Evolutionary conservation across 139 green algal species (phyloP), one percentile per base, ranked within the genome.

Genomic region (Auxenochlorella pyrenoidosa): DNA sequence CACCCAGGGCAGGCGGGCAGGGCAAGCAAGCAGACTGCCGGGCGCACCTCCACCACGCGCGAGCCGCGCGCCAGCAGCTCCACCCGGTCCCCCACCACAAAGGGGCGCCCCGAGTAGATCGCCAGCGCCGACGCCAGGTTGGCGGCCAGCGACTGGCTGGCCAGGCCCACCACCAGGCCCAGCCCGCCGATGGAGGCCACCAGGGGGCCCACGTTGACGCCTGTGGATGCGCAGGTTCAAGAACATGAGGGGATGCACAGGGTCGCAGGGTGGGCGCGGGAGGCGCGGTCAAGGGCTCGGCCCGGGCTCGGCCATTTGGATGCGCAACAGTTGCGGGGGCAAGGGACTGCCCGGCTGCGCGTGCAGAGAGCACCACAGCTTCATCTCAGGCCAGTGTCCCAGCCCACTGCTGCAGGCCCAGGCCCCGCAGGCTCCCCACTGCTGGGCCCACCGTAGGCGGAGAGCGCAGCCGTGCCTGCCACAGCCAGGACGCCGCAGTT

Each of bases 161-260:
- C 88, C 40, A 91, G 77, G 51, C 88, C 88, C 24, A 91, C 63
- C 4, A 82, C 65, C 8, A 91, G 40, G n/a, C 75, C 83, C 26
- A 81, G 63, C 60, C 66, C 88, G 10, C 88, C 88, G 8, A 88
- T 36, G 18, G 77, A 87, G 19, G 88, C 84, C 26, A 91, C 32
- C 47, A 91, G 77, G 32, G 88, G 88, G 5, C 41, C 44, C 30
- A 91, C 80, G 77, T 89, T 75, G 43, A 91, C 43, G 41, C 88
- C 88, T 86, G 72, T n/a, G 54, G 18, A 24, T 22, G 54, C 22
- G 54, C 54, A 63, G 54, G 54, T 6, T 54, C 8, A 10, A 10
- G 47, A 54, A 54, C 65, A n/a, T 4, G 47, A 21, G 34, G 34
- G 70, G 34, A 10, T 34, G 70, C n/a, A n/a, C n/a, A n/a, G n/a